Base-by-base conservation (phyloP, 495 filamentous ascomycete species). In the Xylaria sp. region DNA sequence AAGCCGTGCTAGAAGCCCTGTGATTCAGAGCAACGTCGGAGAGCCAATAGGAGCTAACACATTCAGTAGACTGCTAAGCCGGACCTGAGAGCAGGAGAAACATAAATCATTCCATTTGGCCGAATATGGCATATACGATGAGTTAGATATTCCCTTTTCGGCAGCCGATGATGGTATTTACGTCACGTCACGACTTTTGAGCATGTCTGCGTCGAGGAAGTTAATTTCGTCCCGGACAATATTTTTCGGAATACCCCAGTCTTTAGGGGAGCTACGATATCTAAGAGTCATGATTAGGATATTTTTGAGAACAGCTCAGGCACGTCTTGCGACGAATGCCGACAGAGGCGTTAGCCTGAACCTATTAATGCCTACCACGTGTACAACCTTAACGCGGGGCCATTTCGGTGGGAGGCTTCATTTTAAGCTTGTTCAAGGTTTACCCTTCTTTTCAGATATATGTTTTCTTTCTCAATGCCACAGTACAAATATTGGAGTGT, bases 81-180 rank as follows among this genome's bases (percentile, higher is more conserved):
- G 19, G 6, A 21, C 43, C 41, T 33, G 17, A 29, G 41, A 37
- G 29, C 24, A 19, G 24, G n/a, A 21, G 35, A 50, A 21, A 50
- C 3, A 14, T 8, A 37, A 8, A 15, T 11, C 24, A 50, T 21
- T 35, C 61, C 24, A 0, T 48, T 64, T 64, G 61, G 26, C 61
- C 31, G 44, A 66, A 52, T 50, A 37, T 37, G 19, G 44, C 62
- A 52, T 66, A 52, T 52, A 66, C 31, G 44, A 66, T 43, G 29
- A 52, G 7, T 12, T 35, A 35, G 29, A n/a, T 26, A 52, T 21
- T 46, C 21, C n/a, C 5, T 37, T 46, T 26, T 26, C 0, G 24
- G 14, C 15, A 15, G 41, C 61, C 21, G 15, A 63, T 15, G 21
- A 63, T 11, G 6, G 37, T 9, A 31, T 61, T 46, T 33, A n/a